Percentiles rank a stretch among this genome's conserved stretches.
Evolutionary conservation across 257 asterid genomes (phyloP).

Genomic region (Solanum clarkiae): DNA sequence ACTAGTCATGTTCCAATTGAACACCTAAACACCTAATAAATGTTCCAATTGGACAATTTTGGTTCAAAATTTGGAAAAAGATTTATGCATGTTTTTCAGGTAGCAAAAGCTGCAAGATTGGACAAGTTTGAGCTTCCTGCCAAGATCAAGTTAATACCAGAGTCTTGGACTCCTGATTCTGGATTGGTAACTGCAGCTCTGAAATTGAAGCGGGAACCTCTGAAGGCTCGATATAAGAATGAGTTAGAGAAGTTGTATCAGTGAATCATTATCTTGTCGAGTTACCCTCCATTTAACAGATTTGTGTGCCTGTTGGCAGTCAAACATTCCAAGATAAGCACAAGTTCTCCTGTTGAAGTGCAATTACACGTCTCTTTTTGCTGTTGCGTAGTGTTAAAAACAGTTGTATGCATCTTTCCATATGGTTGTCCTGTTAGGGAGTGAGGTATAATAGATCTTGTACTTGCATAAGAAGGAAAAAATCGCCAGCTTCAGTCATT

Average conservation of each 20-base stretch:
- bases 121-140: conserved; percentile 82
- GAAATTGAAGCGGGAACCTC: conserved; percentile 72
- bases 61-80: not conserved
- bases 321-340: not conserved
- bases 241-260: conserved; percentile 50
- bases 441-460: not conserved
- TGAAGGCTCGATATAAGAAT: conserved; percentile 53
- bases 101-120: conserved; percentile 50
- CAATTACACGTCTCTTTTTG: not conserved
- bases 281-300: not conserved
- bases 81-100: conserved; percentile 23
- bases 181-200: conserved; percentile 91
- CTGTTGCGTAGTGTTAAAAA: not conserved
- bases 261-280: conserved; percentile 12
- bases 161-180: conserved; percentile 90
- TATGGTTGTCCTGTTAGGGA: not conserved
- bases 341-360: not conserved
- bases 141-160: conserved; percentile 61
- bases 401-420: not conserved
- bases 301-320: not conserved
- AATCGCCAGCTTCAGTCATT: not conserved
- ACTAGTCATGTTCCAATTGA: not conserved
- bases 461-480: not conserved
- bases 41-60: not conserved
- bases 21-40: not conserved